phyloP scores from a whole-genome alignment of 1,139 yeast species.

The Candida glucosophila region DNA sequence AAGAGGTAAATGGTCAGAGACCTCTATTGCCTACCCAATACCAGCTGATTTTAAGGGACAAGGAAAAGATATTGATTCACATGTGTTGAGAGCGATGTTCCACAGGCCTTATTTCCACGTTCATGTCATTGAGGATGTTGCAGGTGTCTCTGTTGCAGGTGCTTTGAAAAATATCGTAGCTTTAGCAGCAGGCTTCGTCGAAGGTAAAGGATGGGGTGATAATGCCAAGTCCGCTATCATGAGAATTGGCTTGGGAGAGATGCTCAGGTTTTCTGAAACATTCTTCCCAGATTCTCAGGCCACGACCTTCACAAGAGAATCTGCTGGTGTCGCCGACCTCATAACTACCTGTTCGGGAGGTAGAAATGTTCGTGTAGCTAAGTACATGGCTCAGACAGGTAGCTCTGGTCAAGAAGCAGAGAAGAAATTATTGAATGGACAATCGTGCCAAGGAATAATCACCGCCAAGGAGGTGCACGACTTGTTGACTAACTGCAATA shows the following conservation, averaged over 20 bases:
- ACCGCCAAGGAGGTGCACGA: slow-evolving; percentile 44
- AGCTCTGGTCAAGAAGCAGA: slow-evolving; percentile 36
- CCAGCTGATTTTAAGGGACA: slow-evolving; percentile 34
- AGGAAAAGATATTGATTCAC: slow-evolving; percentile 35
- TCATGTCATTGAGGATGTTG: slow-evolving; percentile 38
- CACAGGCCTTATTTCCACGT: slow-evolving; percentile 43
- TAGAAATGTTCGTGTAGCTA: slow-evolving; percentile 40
- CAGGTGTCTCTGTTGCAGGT: slow-evolving; percentile 43
- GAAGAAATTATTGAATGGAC: slow-evolving; percentile 39
- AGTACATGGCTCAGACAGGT: slow-evolving; percentile 40
- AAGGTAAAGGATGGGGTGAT: slow-evolving; percentile 45
- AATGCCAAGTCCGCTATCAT: slow-evolving; percentile 43
- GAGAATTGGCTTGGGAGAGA: slow-evolving; percentile 40
- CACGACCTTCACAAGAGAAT: slow-evolving; percentile 35
- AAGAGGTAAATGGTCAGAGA: slow-evolving; percentile 40
- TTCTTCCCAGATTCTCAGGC: slow-evolving; percentile 35
- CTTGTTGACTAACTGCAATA: slow-evolving; percentile 26
- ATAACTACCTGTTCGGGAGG: slow-evolving; percentile 45
- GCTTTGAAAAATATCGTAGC: slow-evolving; percentile 43
- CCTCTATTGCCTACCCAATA: slow-evolving; percentile 36
- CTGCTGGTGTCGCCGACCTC: slow-evolving; percentile 46
- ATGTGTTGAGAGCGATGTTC: slow-evolving; percentile 35
- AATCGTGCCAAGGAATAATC: slow-evolving; percentile 42
- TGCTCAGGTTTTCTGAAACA: slow-evolving; percentile 30
- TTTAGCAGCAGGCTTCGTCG: slow-evolving; percentile 41